A percentile compares a stretch with the other conserved stretches of the same genome.
Conservation (phyloP, 2,329 filamentous ascomycete genomes). For the Pseudocercospora vitis region DNA sequence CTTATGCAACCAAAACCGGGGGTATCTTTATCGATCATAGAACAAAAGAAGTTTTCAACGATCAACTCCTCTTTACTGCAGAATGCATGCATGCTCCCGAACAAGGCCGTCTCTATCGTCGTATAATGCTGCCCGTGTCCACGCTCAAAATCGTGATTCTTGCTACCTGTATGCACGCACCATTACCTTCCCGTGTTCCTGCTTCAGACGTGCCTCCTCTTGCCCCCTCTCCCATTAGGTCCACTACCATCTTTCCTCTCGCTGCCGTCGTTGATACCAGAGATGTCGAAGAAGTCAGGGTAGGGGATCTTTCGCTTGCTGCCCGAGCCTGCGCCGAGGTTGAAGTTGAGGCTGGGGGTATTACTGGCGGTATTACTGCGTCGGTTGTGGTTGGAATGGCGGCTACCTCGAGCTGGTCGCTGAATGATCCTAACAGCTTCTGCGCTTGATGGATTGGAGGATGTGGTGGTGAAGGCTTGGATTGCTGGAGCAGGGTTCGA, state of each 20-base stretch:
- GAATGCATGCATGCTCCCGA: neutral
- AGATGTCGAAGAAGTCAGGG: conserved; percentile 72
- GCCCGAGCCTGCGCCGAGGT: conserved; percentile 64
- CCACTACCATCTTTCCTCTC: conserved; percentile 29
- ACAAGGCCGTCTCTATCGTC: neutral
- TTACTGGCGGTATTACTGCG: conserved; percentile 36
- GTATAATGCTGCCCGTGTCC: neutral
- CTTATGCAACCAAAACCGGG: neutral
- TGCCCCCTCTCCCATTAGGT: conserved; percentile 35
- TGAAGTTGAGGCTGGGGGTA: conserved; percentile 41
- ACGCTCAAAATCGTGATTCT: conserved; percentile 31
- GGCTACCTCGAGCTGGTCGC: conserved; percentile 23
- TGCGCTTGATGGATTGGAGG: conserved; percentile 33
- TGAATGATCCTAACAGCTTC: conserved; percentile 34
- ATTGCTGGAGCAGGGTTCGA: conserved; percentile 15
- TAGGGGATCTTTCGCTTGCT: conserved; percentile 72
- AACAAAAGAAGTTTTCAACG: too few relatives aligned
- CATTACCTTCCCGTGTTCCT: neutral
- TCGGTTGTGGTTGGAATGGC: conserved; percentile 29
- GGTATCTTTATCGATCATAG: conserved; percentile 6
- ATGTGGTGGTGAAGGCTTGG: conserved; percentile 52
- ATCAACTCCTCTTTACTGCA: conserved; percentile 5
- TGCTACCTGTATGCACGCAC: too few relatives aligned
- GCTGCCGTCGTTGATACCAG: conserved; percentile 52
- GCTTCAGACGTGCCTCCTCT: conserved; percentile 38